These are phyloP conservation scores for Raffaelea ambrosiae DNA, from an alignment of 2,329 filamentous ascomycete species.

Conservation along the genomic window DNA sequence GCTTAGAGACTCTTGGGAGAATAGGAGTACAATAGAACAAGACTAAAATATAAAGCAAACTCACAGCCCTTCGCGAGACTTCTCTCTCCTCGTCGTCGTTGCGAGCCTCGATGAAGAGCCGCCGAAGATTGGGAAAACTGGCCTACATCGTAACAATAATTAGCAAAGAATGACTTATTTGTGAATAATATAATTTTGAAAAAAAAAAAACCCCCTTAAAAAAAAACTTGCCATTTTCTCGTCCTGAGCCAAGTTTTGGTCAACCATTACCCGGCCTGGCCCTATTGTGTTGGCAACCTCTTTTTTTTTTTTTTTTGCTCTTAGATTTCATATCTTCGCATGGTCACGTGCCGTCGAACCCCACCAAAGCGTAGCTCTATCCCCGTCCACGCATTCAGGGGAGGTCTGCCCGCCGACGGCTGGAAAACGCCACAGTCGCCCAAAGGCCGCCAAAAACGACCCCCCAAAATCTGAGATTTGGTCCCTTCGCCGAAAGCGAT, in stretches of 20 bases:
- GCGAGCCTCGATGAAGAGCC: constrained; percentile 89
- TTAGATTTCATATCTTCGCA: not conserved
- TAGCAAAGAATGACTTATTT: not conserved
- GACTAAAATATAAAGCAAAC: constrained; percentile 31
- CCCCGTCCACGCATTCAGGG: not conserved
- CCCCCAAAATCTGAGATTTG: not conserved
- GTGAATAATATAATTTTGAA: not conserved
- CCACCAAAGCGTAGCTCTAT: not conserved
- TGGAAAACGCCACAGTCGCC: not conserved
- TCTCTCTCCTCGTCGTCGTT: constrained; percentile 91
- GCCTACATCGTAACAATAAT: constrained; percentile 40
- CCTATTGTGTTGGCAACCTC: no score
- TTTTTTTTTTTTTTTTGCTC: not conserved
- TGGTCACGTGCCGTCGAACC: no score
- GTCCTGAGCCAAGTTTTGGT: not conserved
- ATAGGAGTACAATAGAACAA: no score
- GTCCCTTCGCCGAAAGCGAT: no score
- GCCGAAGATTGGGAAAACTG: constrained; percentile 86
- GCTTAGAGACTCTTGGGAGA: not conserved
- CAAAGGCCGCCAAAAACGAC: not conserved
- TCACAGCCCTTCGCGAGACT: constrained; percentile 77
- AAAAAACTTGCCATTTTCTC: not conserved
- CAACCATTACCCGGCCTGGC: no score
- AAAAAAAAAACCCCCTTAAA: no score
- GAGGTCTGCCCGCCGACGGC: not conserved